Conservation (phyloP, 306 rosid genomes). For the Carpinus viminea region DNA sequence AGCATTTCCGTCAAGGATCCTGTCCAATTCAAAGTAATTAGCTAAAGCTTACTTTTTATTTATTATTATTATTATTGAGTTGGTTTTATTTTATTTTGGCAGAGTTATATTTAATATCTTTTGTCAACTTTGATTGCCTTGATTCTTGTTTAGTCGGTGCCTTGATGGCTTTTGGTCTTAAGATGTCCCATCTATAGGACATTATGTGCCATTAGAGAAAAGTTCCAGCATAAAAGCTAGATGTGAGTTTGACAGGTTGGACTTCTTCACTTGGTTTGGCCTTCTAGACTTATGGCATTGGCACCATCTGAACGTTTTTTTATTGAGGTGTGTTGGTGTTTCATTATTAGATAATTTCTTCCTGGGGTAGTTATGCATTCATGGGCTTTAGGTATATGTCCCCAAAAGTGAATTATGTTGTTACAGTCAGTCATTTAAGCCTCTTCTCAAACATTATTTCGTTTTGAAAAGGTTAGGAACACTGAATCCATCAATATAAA, state of each 20-base stretch:
- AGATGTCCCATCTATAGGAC: conserved; percentile 34
- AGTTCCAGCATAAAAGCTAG: conserved; percentile 10
- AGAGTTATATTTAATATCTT: too few relatives aligned
- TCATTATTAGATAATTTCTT: conserved; percentile 6
- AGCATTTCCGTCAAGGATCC: conserved; percentile 82
- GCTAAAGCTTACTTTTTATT: not conserved
- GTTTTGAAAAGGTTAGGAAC: too few relatives aligned
- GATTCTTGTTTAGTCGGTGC: conserved; percentile 25
- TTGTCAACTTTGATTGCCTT: conserved; percentile 5
- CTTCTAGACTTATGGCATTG: conserved; percentile 20
- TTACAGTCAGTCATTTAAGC: not conserved
- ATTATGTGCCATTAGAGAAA: conserved; percentile 9
- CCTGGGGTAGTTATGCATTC: not conserved
- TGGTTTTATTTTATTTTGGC: not conserved
- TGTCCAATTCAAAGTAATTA: conserved; percentile 77
- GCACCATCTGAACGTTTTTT: not conserved
- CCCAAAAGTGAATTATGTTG: conserved; percentile 4
- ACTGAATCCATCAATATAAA: too few relatives aligned
- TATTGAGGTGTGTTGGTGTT: not conserved
- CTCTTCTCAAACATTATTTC: too few relatives aligned
- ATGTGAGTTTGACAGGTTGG: conserved; percentile 6
- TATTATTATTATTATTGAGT: too few relatives aligned
- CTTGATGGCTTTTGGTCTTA: conserved; percentile 33
- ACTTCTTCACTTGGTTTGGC: conserved; percentile 13
- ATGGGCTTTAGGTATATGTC: not conserved